phyloP scores from a whole-genome alignment of 108 stramenopile species.

The Schizochytrium sp. region DNA sequence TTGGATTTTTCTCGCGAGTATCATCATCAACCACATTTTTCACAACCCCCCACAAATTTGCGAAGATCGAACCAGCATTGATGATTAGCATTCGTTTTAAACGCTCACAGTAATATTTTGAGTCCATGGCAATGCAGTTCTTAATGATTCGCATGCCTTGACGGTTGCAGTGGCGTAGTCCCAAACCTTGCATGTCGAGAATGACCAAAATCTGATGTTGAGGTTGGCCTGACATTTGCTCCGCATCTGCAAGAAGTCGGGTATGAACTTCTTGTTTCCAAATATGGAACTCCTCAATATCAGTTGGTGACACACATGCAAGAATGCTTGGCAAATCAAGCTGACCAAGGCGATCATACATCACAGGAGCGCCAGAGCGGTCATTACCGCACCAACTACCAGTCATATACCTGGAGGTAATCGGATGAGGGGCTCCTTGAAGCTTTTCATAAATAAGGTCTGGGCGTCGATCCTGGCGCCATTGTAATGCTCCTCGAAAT shows the following conservation, averaged over 20 bases:
- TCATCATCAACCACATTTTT: constrained; percentile 27
- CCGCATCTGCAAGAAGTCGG: not conserved
- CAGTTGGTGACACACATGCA: not conserved
- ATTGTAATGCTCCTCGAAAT: not conserved
- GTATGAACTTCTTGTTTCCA: constrained; percentile 43
- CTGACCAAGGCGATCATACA: constrained; percentile 47
- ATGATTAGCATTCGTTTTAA: constrained; percentile 2
- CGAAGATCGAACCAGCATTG: not conserved
- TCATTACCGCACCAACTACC: constrained; percentile 52
- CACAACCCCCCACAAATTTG: not conserved
- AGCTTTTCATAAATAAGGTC: constrained; percentile 28
- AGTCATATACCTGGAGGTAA: constrained; percentile 41
- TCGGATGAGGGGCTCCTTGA: not conserved
- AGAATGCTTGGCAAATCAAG: not conserved
- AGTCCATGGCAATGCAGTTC: not conserved
- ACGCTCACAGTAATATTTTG: constrained; percentile 5
- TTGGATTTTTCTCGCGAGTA: constrained; percentile 14
- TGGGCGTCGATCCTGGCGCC: not conserved
- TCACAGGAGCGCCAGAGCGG: not conserved
- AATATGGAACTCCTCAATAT: constrained; percentile 35
- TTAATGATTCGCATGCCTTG: not conserved
- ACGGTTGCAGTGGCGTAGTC: constrained; percentile 6
- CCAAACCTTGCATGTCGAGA: constrained; percentile 4
- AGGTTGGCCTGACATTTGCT: not conserved
- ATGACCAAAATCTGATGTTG: constrained; percentile 37